Base-by-base conservation (phyloP, 164 flowering plant species). In the Macadamia tetraphylla region DNA sequence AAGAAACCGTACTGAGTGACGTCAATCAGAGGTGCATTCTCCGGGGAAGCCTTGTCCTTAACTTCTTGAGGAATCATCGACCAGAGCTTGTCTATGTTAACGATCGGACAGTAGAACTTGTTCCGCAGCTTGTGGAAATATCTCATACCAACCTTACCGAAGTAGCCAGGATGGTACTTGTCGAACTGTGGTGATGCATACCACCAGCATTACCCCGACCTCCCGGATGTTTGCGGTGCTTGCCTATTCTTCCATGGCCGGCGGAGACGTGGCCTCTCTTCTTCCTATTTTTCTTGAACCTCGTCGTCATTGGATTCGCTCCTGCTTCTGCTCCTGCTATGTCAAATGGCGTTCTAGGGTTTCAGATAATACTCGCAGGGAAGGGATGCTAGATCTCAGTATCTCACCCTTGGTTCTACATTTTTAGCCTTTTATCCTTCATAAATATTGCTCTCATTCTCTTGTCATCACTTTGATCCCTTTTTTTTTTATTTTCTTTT, bases 151-250 rank as follows among this genome's bases (percentile, higher is more conserved):
- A 88, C 91, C 67, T 88, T 88, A 1, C 89, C 94, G 71, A 88
- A 88, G 72, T 87, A 87, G 0, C 94, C 89, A 0, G 91, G 94
- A 73, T 88, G 94, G 77, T 85, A 88, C 84, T 88, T 88, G 82
- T 88, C 91, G 81, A 88, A 88, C 91, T 78, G 78, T 88, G 94
- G 23, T 23, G 23, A 23, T 23, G 23, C 23, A 23, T 23, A 23
- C 23, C 23, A 23, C 23, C 23, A 23, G 82, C 86, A 77, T 86
- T 88, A 40, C 94, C 89, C 5, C 94, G 82, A 14, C 94, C 91
- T 29, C 91, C 94, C 3, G 91, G 94, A 68, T 88, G 94, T 84
- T 88, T 88, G 1, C 93, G 67, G 85, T 88, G 93, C 80, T 88
- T 88, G 0, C 93, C 93, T 74, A 88, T 76, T 46, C 90, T 85